These are phyloP conservation scores for Colletotrichum coccodes DNA, from an alignment of 2,329 filamentous ascomycete species.

Conservation along the genomic window DNA sequence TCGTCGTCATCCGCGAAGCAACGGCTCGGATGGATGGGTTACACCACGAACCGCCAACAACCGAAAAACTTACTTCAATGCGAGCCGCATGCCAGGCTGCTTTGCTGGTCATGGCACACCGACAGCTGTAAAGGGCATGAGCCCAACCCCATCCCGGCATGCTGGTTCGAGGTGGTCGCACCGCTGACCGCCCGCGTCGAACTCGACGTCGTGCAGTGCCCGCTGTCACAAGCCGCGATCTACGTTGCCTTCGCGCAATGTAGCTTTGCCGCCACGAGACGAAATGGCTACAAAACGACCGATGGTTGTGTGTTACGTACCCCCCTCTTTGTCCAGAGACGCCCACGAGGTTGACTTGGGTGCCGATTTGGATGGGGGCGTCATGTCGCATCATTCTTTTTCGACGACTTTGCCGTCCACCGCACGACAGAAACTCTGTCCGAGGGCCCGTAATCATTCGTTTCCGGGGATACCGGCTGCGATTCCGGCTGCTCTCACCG, in stretches of 20 bases:
- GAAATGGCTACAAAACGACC: not conserved
- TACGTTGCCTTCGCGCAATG: conserved; percentile 5
- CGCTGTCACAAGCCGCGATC: conserved; percentile 18
- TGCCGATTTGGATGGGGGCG: not conserved
- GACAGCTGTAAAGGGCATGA: not conserved
- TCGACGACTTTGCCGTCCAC: not conserved
- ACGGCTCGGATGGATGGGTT: not conserved
- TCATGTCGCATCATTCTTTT: not conserved
- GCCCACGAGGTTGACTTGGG: conserved; percentile 11
- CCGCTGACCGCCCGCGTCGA: conserved; percentile 6
- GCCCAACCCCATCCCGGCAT: conserved; percentile 14
- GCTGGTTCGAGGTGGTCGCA: conserved; percentile 25
- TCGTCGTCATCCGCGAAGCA: not conserved
- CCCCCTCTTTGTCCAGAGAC: not conserved
- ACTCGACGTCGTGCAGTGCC: conserved; percentile 14
- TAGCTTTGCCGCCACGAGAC: conserved; percentile 7
- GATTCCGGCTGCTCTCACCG: not conserved
- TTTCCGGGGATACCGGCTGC: not conserved
- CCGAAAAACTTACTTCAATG: not conserved
- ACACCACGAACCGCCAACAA: conserved; percentile 12
- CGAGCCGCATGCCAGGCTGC: not conserved
- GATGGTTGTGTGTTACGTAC: not conserved
- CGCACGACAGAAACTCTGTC: not conserved
- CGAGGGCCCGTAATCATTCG: not conserved
- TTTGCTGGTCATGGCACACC: conserved; percentile 1